A percentile compares a stretch with the other conserved stretches of the same genome.
Evolutionary conservation across 352 stramenopile species (phyloP).

Genomic region (Pythium phragmitis): DNA sequence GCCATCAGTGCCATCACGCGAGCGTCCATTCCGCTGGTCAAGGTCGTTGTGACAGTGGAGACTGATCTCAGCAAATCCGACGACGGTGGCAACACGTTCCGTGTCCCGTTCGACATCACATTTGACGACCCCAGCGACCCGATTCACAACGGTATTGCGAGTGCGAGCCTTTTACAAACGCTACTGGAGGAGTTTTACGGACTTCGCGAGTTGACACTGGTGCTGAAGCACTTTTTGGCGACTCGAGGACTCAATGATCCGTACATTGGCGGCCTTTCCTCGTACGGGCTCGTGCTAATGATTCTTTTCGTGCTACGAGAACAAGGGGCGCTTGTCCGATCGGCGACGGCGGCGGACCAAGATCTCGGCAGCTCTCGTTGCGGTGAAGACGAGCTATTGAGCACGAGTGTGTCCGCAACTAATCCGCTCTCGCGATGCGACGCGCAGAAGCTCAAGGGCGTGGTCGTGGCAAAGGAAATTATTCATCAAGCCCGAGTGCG

Average conservation of each 20-base stretch:
- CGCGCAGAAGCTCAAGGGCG: conserved; percentile 33
- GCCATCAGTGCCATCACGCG: conserved; percentile 73
- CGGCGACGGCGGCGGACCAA: conserved; percentile 3
- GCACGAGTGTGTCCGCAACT: background rate
- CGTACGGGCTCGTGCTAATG: conserved; percentile 86
- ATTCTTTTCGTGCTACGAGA: conserved; percentile 65
- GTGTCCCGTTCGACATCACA: conserved; percentile 81
- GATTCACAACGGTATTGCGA: conserved; percentile 74
- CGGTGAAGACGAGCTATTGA: background rate
- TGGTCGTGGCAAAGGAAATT: conserved; percentile 50
- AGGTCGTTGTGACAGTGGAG: conserved; percentile 56
- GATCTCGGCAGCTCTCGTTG: conserved; percentile 6
- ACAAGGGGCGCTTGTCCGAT: conserved; percentile 46
- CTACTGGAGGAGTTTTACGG: conserved; percentile 73
- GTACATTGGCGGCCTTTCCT: conserved; percentile 88
- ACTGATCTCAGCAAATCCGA: background rate
- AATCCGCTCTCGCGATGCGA: conserved; percentile 33
- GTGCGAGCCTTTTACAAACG: conserved; percentile 62
- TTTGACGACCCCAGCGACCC: conserved; percentile 66
- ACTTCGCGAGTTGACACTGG: conserved; percentile 77
- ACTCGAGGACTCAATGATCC: conserved; percentile 87
- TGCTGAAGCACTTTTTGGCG: conserved; percentile 91
- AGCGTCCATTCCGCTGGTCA: conserved; percentile 74
- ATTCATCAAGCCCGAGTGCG: conserved; percentile 41
- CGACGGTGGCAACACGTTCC: conserved; percentile 16